phyloP scores from a whole-genome alignment of 441 rosid genomes.

The Syzygium malaccense region DNA sequence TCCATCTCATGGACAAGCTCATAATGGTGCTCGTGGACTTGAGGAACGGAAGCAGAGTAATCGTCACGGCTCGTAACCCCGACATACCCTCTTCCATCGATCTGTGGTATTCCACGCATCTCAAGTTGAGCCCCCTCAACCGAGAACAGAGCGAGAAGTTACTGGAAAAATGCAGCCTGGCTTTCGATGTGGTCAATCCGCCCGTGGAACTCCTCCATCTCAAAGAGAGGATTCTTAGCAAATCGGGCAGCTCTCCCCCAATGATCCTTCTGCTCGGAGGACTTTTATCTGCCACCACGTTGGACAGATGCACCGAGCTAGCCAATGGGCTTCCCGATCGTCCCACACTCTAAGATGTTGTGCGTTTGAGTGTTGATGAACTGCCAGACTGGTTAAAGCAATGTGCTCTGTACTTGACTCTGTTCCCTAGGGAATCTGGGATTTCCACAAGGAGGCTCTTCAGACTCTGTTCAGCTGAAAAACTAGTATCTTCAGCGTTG shows the following conservation, averaged over 20 bases:
- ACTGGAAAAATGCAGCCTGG: accelerated
- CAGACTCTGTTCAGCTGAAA: neutral
- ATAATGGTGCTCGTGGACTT: no score
- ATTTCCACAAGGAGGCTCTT: neutral
- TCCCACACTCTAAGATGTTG: neutral
- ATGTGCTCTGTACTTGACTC: neutral
- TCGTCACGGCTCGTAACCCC: neutral
- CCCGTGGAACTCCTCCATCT: accelerated
- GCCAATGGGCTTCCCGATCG: neutral
- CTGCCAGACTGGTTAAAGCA: accelerated
- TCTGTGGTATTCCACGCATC: neutral
- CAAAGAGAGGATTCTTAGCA: accelerated
- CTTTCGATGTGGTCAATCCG: accelerated
- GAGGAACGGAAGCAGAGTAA: neutral
- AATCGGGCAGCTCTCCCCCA: neutral
- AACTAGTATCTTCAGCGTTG: accelerated
- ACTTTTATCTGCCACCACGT: neutral
- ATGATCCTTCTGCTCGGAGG: neutral
- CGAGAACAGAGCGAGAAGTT: neutral
- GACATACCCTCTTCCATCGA: neutral
- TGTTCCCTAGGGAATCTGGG: neutral
- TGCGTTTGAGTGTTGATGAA: neutral
- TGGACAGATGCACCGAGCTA: accelerated
- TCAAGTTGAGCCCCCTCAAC: neutral
- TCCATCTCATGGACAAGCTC: no score